Evolutionary conservation across 305 asterid genomes (phyloP).

Genomic region (Caryopteris hybrid): DNA sequence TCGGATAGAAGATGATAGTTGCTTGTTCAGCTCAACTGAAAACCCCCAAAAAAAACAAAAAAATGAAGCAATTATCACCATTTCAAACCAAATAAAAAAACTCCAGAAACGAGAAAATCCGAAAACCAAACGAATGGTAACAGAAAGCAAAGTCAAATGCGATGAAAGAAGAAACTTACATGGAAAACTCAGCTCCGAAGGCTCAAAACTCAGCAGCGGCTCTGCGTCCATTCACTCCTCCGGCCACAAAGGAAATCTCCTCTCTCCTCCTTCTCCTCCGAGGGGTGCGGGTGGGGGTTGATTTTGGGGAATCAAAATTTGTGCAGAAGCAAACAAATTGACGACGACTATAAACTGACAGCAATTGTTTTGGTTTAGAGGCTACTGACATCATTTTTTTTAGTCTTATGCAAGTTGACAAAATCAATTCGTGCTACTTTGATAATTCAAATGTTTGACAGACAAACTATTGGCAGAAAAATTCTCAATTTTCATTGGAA

Average conservation of each 20-base stretch:
- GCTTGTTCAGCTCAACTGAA: conserved; percentile 49
- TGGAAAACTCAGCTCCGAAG: conserved; percentile 27
- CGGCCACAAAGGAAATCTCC: not conserved
- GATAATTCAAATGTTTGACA: not conserved
- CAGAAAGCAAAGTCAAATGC: not conserved
- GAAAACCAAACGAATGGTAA: not conserved
- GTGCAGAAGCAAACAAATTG: not conserved
- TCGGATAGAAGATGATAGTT: conserved; percentile 41
- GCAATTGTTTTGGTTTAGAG: too few relatives aligned
- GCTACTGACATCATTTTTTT: too few relatives aligned
- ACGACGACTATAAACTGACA: conserved; percentile 5
- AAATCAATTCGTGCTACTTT: not conserved
- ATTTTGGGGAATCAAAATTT: not conserved
- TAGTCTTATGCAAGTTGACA: not conserved
- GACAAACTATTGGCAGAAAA: too few relatives aligned
- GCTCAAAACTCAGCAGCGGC: conserved; percentile 22
- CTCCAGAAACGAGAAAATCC: not conserved
- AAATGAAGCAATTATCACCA: not conserved
- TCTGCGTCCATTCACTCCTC: conserved; percentile 19
- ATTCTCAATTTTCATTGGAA: too few relatives aligned
- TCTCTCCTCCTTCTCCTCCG: too few relatives aligned
- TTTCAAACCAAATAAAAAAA: not conserved
- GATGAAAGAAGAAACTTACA: conserved; percentile 19
- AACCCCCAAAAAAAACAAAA: not conserved
- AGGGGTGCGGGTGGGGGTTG: not conserved